Evolutionary conservation across 768 basidiomycete species (phyloP).

Genomic region (Psilocybe tampanensis): DNA sequence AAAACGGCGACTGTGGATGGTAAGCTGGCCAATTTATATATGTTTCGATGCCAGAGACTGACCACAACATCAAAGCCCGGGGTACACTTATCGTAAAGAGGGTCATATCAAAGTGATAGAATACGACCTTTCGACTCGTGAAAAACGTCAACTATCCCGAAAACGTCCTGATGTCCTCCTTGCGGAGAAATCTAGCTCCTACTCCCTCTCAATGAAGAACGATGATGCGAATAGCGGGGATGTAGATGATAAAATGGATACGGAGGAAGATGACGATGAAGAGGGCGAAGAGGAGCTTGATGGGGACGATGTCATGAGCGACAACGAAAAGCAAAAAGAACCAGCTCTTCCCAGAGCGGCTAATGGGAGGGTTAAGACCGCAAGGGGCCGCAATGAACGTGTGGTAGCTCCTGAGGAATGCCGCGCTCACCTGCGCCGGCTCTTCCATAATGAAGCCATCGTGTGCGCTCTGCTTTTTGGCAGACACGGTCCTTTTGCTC

Average conservation of each 20-base stretch:
- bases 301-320: slow-evolving; percentile 35
- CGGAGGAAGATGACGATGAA: slow-evolving; percentile 52
- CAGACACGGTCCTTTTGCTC: slow-evolving; percentile 84
- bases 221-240: slow-evolving; percentile 23
- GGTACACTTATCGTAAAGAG: slow-evolving; percentile 92
- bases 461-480: slow-evolving; percentile 90
- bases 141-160: slow-evolving; percentile 62
- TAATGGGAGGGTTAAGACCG: slow-evolving; percentile 75
- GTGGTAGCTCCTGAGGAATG: slow-evolving; percentile 91
- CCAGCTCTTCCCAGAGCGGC: slow-evolving; percentile 64
- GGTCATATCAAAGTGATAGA: slow-evolving; percentile 94
- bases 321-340: slow-evolving; percentile 19
- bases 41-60: not conserved
- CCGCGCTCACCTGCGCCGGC: slow-evolving; percentile 86
- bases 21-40: slow-evolving; percentile 41
- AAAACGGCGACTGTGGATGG: slow-evolving; percentile 78
- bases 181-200: slow-evolving; percentile 42
- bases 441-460: slow-evolving; percentile 82
- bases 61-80: slow-evolving; percentile 47
- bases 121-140: slow-evolving; percentile 82
- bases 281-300: slow-evolving; percentile 52
- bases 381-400: slow-evolving; percentile 85
- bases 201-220: slow-evolving; percentile 25
- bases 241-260: slow-evolving; percentile 51
- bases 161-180: slow-evolving; percentile 80